Conservation (phyloP, 192 early-diverging fungal genomes). For the Thoreauomyces humboldtii region DNA sequence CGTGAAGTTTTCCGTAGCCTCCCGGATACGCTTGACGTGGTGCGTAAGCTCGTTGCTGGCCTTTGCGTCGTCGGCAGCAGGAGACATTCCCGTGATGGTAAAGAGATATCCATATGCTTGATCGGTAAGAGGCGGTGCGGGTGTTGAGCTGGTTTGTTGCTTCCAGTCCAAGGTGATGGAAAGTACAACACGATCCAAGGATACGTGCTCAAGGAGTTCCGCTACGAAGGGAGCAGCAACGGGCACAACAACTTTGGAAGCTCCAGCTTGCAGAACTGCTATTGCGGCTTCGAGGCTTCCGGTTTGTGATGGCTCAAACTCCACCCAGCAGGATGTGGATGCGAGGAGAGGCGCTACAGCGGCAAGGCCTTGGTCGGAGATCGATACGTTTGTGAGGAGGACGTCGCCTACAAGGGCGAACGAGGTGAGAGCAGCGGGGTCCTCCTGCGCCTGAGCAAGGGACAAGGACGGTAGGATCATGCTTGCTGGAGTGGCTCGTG, state of each 20-base stretch:
- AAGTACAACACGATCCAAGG: conserved; percentile 20
- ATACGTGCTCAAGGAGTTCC: neutral
- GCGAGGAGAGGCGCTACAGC: neutral
- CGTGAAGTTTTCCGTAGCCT: neutral
- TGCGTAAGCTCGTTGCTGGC: neutral
- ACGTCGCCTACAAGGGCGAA: conserved; percentile 15
- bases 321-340: neutral
- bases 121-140: neutral
- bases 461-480: conserved; percentile 23
- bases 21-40: neutral
- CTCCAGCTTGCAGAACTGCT: conserved; percentile 25
- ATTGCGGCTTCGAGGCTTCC: neutral
- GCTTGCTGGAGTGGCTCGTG: no score
- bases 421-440: neutral
- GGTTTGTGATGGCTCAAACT: neutral
- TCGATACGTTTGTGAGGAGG: neutral
- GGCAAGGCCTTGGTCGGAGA: no score
- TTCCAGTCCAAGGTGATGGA: neutral
- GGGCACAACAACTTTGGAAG: conserved; percentile 19
- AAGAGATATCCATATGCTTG: neutral
- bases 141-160: neutral
- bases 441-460: neutral
- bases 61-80: neutral
- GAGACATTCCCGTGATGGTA: neutral
- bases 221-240: neutral